These are phyloP conservation scores for Noccaea caerulescens DNA, from an alignment of 345 rosid species.

Conservation along the genomic window DNA sequence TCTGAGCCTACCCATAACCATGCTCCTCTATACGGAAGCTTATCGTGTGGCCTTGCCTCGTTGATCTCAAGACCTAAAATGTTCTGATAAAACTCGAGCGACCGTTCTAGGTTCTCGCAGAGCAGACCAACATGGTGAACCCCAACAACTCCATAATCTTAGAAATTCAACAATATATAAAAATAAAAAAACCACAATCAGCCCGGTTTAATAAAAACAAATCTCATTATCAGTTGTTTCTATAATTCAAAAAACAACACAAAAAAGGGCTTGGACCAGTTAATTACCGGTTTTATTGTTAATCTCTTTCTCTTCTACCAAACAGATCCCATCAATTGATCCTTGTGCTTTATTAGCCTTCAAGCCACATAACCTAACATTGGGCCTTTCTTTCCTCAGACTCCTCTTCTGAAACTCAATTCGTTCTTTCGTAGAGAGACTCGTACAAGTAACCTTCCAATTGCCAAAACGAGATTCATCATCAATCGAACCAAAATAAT, in stretches of 20 bases:
- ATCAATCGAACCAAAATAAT: slow-evolving; percentile 1
- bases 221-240: neutral
- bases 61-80: slow-evolving; percentile 86
- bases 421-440: slow-evolving; percentile 31
- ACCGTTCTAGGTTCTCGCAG: slow-evolving; percentile 80
- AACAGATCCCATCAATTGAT: slow-evolving; percentile 52
- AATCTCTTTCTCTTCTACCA: slow-evolving; percentile 48
- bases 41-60: slow-evolving; percentile 91
- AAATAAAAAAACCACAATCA: neutral
- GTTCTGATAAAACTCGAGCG: slow-evolving; percentile 84
- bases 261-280: neutral
- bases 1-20: slow-evolving; percentile 99
- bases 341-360: slow-evolving; percentile 53
- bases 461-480: slow-evolving; percentile 9
- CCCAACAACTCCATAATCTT: slow-evolving; percentile 83
- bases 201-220: neutral
- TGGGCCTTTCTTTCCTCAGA: slow-evolving; percentile 41
- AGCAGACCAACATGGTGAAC: slow-evolving; percentile 91
- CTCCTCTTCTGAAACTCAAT: slow-evolving; percentile 38
- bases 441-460: slow-evolving; percentile 35
- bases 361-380: slow-evolving; percentile 38
- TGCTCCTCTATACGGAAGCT: slow-evolving; percentile 90
- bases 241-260: neutral
- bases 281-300: slow-evolving; percentile 58
- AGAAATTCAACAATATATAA: slow-evolving; percentile 20